phyloP scores from a whole-genome alignment of 305 asterid species.

The Rubia balearica region DNA sequence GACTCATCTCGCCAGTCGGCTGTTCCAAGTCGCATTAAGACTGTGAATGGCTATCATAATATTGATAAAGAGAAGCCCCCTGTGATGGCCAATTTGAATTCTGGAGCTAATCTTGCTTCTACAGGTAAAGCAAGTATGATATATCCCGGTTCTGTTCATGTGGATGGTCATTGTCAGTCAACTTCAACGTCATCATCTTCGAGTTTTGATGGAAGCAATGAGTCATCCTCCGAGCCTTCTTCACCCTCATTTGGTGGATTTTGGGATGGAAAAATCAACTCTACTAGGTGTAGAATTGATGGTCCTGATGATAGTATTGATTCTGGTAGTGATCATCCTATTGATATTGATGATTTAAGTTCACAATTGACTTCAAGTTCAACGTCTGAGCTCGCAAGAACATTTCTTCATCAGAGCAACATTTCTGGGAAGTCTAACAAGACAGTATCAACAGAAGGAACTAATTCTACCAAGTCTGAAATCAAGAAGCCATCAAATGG shows the following conservation, averaged over 20 bases:
- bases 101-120: conserved; percentile 17
- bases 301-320: conserved; percentile 20
- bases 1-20: conserved; percentile 22
- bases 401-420: conserved; percentile 19
- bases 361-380: conserved; percentile 21
- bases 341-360: conserved; percentile 23
- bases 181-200: conserved; percentile 31
- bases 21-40: conserved; percentile 7
- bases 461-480: conserved; percentile 17
- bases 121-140: conserved; percentile 19
- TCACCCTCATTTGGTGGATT: conserved; percentile 52
- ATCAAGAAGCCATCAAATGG: conserved; percentile 26
- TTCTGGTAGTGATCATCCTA: conserved; percentile 23
- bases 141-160: conserved; percentile 19
- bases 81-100: conserved; percentile 25
- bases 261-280: conserved; percentile 51
- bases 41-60: conserved; percentile 15
- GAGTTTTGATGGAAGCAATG: conserved; percentile 32
- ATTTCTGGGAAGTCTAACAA: conserved; percentile 22
- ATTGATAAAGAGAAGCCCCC: conserved; percentile 24
- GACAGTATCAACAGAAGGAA: conserved; percentile 20
- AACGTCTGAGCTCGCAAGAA: conserved; percentile 25
- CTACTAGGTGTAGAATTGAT: conserved; percentile 33
- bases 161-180: conserved; percentile 24
- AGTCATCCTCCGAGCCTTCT: conserved; percentile 44